Evolutionary conservation across 345 rosid genomes (phyloP), one percentile per base, ranked within the genome.

Genomic region (Hevea brasiliensis): DNA sequence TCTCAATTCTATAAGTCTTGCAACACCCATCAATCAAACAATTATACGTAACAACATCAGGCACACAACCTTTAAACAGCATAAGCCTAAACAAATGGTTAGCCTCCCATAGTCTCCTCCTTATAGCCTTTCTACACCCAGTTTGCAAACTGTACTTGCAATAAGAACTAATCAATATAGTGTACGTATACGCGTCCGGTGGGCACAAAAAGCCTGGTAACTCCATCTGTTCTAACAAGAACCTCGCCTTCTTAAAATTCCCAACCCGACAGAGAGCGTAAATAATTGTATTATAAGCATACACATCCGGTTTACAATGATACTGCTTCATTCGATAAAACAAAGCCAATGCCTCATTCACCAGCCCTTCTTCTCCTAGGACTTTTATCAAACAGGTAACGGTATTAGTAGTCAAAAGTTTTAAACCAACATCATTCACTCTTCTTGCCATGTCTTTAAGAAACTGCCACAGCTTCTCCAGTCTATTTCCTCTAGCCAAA

Each of bases 351-450:
- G 94, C 92, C 75, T 91, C 93, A 29, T 86, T 83, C 18, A 87
- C 94, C 51, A 89, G 79, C 27, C 98, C 98, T 84, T 94, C 94
- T 74, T 94, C 94, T 74, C 90, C 97, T 75, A 92, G 87, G 71
- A 90, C 92, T 89, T 94, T 94, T 65, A 94, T 90, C 96, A 92
- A 94, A 88, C 96, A 88, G 70, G 96, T 94, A 59, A 92, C 40
- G 8, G 92, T 80, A 68, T 75, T 26, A 50, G 83, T 79, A 0
- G 85, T 82, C 3, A 92, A 86, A n/a, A 87, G 76, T 58, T 50
- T 71, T 20, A 10, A 0, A 1, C 65, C 44, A 64, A 77, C 65
- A 0, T 67, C 74, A 14, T 48, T 73, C 2, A 70, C 86, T 45
- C 74, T 59, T 27, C 12, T 48, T 0, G 57, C 47, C 74, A 89